Conservation (phyloP, 176 grass and related monocot genomes). For the Aegilops tauschii region DNA sequence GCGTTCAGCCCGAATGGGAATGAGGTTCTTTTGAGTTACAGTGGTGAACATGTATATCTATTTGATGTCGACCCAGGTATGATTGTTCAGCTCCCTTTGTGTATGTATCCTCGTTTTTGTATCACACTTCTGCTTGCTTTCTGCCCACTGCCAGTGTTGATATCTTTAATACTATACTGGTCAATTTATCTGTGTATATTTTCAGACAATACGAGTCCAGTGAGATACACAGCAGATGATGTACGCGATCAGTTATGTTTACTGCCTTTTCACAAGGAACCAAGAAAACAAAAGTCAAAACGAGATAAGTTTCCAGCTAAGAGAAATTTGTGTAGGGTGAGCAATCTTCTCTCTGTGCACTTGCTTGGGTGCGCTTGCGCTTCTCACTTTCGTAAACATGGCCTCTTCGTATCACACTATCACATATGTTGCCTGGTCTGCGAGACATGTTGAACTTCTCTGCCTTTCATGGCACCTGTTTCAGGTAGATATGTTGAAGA, state of each 20-base stretch:
- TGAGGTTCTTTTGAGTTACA: slow-evolving; percentile 92
- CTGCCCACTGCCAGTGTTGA: not conserved
- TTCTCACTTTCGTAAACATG: not conserved
- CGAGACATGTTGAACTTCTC: slow-evolving; percentile 31
- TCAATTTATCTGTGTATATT: slow-evolving; percentile 12
- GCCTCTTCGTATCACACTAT: not conserved
- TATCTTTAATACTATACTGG: slow-evolving; percentile 22
- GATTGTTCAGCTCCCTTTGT: slow-evolving; percentile 27
- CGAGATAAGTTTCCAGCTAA: slow-evolving; percentile 29
- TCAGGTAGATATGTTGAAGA: slow-evolving; percentile 82
- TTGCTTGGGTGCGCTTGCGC: not conserved
- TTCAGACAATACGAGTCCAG: slow-evolving; percentile 59
- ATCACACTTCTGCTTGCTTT: slow-evolving; percentile 8
- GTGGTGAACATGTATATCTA: slow-evolving; percentile 96
- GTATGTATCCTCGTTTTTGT: not conserved
- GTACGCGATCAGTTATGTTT: slow-evolving; percentile 53
- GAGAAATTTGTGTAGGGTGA: slow-evolving; percentile 58
- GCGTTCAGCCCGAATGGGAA: slow-evolving; percentile 84
- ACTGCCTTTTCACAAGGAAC: slow-evolving; percentile 52
- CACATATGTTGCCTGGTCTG: slow-evolving; percentile 13
- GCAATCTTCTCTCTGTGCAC: not conserved
- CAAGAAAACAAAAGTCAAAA: slow-evolving; percentile 25
- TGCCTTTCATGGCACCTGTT: slow-evolving; percentile 43
- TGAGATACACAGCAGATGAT: slow-evolving; percentile 75
- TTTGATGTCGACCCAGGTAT: slow-evolving; percentile 81